Evolutionary conservation across 805 yeast species (phyloP).

Genomic region (Isabelozyma heimii): DNA sequence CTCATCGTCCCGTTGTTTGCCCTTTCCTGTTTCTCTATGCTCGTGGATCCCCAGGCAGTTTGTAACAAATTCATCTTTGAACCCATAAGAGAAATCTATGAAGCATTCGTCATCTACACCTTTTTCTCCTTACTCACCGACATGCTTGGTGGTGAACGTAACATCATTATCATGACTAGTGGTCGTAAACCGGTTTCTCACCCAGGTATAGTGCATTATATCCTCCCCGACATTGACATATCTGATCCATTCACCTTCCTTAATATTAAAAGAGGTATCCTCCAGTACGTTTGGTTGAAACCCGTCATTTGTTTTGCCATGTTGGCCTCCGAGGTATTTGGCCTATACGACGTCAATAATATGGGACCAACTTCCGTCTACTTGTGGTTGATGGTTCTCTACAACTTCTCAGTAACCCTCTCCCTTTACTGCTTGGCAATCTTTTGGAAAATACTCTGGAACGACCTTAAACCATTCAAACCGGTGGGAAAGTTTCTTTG

Average conservation of each 20-base stretch:
- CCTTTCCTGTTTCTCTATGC: conserved; percentile 60
- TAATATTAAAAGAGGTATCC: conserved; percentile 73
- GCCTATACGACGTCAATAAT: conserved; percentile 50
- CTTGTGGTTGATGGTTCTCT: conserved; percentile 64
- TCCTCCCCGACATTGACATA: conserved; percentile 65
- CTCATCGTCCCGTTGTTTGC: conserved; percentile 81
- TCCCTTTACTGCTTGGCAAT: conserved; percentile 83
- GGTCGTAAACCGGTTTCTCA: conserved; percentile 72
- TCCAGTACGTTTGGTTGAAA: conserved; percentile 95
- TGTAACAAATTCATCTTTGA: conserved; percentile 51
- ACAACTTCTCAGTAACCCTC: conserved; percentile 76
- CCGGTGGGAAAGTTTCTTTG: conserved; percentile 93
- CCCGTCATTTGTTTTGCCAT: conserved; percentile 71
- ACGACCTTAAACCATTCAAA: conserved; percentile 71
- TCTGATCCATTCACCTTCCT: conserved; percentile 82
- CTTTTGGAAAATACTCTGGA: conserved; percentile 88
- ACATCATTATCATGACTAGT: conserved; percentile 67
- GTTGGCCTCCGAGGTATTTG: conserved; percentile 44
- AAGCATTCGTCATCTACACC: conserved; percentile 93
- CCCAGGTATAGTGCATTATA: conserved; percentile 52
- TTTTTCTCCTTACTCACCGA: conserved; percentile 81
- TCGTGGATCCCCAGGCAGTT: conserved; percentile 41
- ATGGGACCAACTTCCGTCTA: conserved; percentile 49
- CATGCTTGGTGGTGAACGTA: conserved; percentile 89
- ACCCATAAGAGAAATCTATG: conserved; percentile 85